Conservation (phyloP, 1,284 basidiomycete genomes). For the Marasmius oreades region DNA sequence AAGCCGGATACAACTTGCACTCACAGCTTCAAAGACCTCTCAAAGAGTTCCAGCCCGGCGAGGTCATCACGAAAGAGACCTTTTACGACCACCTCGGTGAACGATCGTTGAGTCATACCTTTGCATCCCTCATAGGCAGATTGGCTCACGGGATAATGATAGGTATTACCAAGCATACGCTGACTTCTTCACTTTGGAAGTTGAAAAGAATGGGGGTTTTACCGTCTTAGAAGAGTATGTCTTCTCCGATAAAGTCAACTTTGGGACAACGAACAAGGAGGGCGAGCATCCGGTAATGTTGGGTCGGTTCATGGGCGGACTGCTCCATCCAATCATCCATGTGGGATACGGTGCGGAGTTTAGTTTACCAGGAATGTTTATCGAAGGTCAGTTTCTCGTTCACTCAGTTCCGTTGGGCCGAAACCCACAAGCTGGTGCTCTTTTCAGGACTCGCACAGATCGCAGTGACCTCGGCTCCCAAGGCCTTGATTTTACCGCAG, state of each 20-base stretch:
- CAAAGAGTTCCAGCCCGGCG: constrained; percentile 35
- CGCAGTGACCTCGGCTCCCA: constrained; percentile 32
- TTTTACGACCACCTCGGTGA: constrained; percentile 48
- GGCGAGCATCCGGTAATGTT: constrained; percentile 55
- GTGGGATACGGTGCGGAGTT: constrained; percentile 64
- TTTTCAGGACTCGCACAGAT: constrained; percentile 38
- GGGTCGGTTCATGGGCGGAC: constrained; percentile 51
- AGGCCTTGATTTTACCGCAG: constrained; percentile 22
- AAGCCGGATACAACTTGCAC: constrained; percentile 40
- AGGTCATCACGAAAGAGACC: constrained; percentile 37
- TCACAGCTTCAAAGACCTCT: constrained; percentile 31
- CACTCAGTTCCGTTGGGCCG: not conserved
- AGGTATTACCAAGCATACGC: constrained; percentile 56
- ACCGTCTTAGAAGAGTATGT: constrained; percentile 51
- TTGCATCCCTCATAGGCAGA: constrained; percentile 20
- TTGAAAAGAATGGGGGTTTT: constrained; percentile 40
- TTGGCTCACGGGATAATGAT: constrained; percentile 28
- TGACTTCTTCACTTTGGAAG: constrained; percentile 46
- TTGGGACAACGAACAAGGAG: constrained; percentile 21
- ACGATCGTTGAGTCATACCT: constrained; percentile 29
- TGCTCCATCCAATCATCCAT: constrained; percentile 69
- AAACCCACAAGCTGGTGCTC: not conserved
- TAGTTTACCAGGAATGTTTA: constrained; percentile 54
- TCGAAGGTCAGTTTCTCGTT: constrained; percentile 45
- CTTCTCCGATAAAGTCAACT: constrained; percentile 53